These are phyloP conservation scores for Rhizopogon vinicolor DNA, from an alignment of 768 basidiomycete species.

Conservation along the genomic window DNA sequence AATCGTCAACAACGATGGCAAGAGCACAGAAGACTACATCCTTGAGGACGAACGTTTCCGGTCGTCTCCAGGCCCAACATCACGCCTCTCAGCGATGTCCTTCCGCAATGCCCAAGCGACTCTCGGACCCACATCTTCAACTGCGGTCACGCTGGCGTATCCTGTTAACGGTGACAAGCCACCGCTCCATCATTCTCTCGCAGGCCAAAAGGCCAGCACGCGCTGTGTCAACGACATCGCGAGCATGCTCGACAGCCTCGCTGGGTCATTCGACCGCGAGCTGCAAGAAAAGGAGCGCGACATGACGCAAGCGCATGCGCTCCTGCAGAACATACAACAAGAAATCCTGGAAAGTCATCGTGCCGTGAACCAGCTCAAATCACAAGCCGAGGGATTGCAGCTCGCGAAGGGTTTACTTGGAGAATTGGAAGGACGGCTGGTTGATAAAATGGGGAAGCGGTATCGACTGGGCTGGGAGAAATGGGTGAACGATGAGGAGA, in stretches of 20 bases:
- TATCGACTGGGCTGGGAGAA: slow-evolving; percentile 90
- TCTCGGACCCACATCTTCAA: slow-evolving; percentile 28
- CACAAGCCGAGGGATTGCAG: slow-evolving; percentile 61
- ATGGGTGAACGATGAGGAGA: slow-evolving; percentile 85
- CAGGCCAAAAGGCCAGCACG: slow-evolving; percentile 83
- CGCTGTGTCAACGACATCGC: slow-evolving; percentile 83
- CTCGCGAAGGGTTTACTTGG: slow-evolving; percentile 55
- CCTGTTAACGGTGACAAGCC: slow-evolving; percentile 57
- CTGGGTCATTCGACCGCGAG: slow-evolving; percentile 88
- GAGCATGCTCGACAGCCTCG: slow-evolving; percentile 82
- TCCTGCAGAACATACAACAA: slow-evolving; percentile 81
- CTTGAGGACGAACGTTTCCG: slow-evolving; percentile 97
- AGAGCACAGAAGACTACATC: slow-evolving; percentile 98
- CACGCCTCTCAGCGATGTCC: slow-evolving; percentile 62
- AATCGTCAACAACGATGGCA: slow-evolving; percentile 89
- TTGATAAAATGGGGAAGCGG: slow-evolving; percentile 72
- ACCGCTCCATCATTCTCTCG: slow-evolving; percentile 78
- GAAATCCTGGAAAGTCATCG: slow-evolving; percentile 87
- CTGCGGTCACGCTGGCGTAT: slow-evolving; percentile 24
- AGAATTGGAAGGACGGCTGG: slow-evolving; percentile 61
- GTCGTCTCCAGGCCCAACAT: slow-evolving; percentile 79
- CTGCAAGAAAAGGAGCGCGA: slow-evolving; percentile 89
- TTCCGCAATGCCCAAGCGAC: slow-evolving; percentile 68
- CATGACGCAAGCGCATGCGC: slow-evolving; percentile 81
- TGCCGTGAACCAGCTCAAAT: slow-evolving; percentile 62